Evolutionary conservation across 805 yeast genomes (phyloP), one percentile per base, ranked within the genome.

Genomic region (Yarrowia deformans): DNA sequence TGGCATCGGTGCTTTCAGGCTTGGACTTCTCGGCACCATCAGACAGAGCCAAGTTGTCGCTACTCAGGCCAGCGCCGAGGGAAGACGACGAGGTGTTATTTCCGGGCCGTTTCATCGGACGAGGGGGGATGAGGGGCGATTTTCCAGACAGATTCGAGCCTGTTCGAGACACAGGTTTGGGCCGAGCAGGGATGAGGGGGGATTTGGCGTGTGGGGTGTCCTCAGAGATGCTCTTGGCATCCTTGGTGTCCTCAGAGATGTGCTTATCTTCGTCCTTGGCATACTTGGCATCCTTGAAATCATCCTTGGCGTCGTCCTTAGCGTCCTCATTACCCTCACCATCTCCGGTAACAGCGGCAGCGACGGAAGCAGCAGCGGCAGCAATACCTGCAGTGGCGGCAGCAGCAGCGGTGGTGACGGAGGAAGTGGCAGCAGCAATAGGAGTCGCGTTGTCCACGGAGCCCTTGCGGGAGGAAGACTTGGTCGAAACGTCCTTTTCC

Each of bases 101-200:
- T 12, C 43, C 48, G 8, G 63, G 63, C 4, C 63, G 19, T 6
- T 42, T 40, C 63, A 56, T 56, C 13, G 63, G 63, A 3, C 63
- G 63, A 56, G 63, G 63, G 6, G 63, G 63, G 12, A 56, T 56
- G 5, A 56, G 35, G 6, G 63, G 63, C 7, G 63, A 56, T 23
- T 56, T 56, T 2, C 23, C 1, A 10, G 63, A 56, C 6, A 56
- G 32, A 1, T 29, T 42, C 23, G 63, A 56, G 6, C 63, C 63
- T 6, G 63, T 29, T 40, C 63, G 48, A 10, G 63, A 56, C 37
- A 55, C 46, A 10, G 60, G 60, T 54, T 39, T 39, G 39, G 63
- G 63, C 29, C 63, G 35, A 16, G 48, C 39, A 8, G 63, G 63
- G 16, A 56, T 29, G 2, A 29, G 7, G 13, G 63, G 63, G 1